Base-by-base conservation (phyloP, 148 eudicot species). In the Beta vulgaris region DNA sequence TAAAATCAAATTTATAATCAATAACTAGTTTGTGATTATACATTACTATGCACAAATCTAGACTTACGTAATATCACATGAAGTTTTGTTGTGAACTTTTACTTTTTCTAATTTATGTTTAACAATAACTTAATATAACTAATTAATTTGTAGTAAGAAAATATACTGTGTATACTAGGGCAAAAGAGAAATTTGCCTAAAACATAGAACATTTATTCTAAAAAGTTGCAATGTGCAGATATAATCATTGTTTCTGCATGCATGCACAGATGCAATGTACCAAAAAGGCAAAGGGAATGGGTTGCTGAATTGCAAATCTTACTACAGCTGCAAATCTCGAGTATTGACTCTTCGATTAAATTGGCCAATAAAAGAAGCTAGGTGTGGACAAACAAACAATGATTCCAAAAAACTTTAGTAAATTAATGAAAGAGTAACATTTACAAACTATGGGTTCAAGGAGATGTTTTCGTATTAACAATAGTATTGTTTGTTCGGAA, bases 191-290 rank as follows among this genome's bases (percentile, higher is more conserved):
- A 4, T 66, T 39, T 1, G 34, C 21, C 28, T 18, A 42, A 71
- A 62, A 71, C 28, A 71, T 16, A 62, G 29, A 71, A 77, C 80
- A 77, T 58, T 58, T 71, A 39, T 64, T 53, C 75, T 77, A 48
- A 59, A 49, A 76, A 57, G 25, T 40, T 54, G 46, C 68, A 53
- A 68, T 32, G 61, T 54, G 55, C 46, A 46, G 68, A 6, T 77
- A 39, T 67, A 78, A 78, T 78, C 35, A 78, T 72, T 63, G 64
- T 21, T 46, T 60, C 18, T 12, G 51, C 15, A 19, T 11, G 8
- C 10, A 64, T n/a, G 72, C 18, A 60, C 80, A 77, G 71, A 65
- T 72, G 54, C 81, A 78, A 63, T 64, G 81, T 36, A 78, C 72
- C 42, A 32, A 28, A 46, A 6, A 43, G 25, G 48, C 31, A 66